Base-by-base conservation (phyloP, 768 basidiomycete genomes). In the Trichaptum fuscoviolaceum region DNA sequence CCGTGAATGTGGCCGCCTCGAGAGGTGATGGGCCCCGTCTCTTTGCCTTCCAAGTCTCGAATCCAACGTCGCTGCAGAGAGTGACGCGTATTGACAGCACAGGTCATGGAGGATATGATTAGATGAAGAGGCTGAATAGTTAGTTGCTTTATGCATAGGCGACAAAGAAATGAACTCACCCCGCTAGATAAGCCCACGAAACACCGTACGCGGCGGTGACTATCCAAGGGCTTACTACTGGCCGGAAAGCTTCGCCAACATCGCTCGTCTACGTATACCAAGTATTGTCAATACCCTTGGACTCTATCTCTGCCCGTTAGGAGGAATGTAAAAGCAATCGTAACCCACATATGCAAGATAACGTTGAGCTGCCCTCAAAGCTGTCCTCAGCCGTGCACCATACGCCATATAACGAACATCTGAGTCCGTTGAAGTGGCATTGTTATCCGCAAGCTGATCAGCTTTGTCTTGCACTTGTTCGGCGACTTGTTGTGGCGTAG, bases 161-260 rank as follows among this genome's bases (percentile, higher is more conserved):
- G 17, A 52, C 15, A 24, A 57, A 42, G 35, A 36, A 17, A 35
- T n/a, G 10, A 30, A 71, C 78, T 70, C 70, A 82, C 82, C 89
- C 90, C 18, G 82, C 81, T 58, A 94, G 83, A 76, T 95, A 95
- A 62, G 90, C 71, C 91, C 92, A 93, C 0, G 90, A 91, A 64
- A 93, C 77, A 17, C 90, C 92, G 73, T 95, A 95, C 10, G 89
- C 90, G 36, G 89, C 89, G 2, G 84, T 85, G 15, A 95, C 91
- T 18, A 90, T 67, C 74, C 82, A 82, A 1, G 92, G 88, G 42
- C 85, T 84, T 2, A 92, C 88, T 36, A 93, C 84, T 1, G 92
- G 91, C 10, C 92, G 81, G 74, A 93, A 93, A 0, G 91, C 89
- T 76, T 93, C 92, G 60, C 92, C 92, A 26, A 93, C 79, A 72